Evolutionary conservation across 2,329 filamentous ascomycete genomes (phyloP).

Genomic region (Fusarium euwallaceae): DNA sequence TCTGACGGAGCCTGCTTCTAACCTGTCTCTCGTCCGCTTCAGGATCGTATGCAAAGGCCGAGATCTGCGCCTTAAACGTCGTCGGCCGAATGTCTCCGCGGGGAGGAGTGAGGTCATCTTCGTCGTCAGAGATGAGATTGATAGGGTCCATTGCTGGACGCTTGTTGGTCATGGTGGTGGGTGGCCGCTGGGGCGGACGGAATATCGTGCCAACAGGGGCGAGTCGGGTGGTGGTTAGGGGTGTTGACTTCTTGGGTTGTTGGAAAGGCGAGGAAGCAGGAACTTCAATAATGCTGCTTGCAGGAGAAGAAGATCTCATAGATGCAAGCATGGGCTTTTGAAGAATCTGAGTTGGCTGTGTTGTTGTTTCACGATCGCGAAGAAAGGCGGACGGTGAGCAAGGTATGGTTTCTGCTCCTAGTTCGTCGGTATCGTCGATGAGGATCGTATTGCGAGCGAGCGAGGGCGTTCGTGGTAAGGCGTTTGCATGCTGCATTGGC

Average conservation of each 20-base stretch:
- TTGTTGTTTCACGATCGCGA: constrained; percentile 53
- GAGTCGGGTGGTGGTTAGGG: constrained; percentile 71
- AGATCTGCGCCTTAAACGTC: constrained; percentile 59
- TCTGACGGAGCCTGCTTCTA: constrained; percentile 51
- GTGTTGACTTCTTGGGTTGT: constrained; percentile 48
- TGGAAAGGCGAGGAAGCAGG: constrained; percentile 87
- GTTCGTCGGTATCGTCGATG: constrained; percentile 60
- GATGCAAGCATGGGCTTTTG: constrained; percentile 53
- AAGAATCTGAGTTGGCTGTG: constrained; percentile 64
- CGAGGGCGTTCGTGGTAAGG: constrained; percentile 47
- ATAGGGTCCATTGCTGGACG: constrained; percentile 58
- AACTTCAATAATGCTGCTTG: constrained; percentile 76
- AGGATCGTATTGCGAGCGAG: constrained; percentile 40
- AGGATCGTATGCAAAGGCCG: constrained; percentile 63
- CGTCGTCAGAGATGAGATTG: constrained; percentile 65
- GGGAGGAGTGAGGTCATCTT: constrained; percentile 59
- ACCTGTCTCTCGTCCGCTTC: constrained; percentile 55
- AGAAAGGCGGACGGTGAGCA: constrained; percentile 57
- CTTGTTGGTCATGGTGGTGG: constrained; percentile 48
- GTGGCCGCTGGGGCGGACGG: constrained; percentile 59
- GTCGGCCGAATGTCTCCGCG: constrained; percentile 75
- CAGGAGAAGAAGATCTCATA: constrained; percentile 57
- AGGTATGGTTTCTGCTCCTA: constrained; percentile 60
- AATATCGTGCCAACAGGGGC: constrained; percentile 83
- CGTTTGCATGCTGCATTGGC: constrained; percentile 49